A percentile compares a stretch with the other conserved stretches of the same genome.
Conservation (phyloP, 2,329 filamentous ascomycete genomes). For the Fusarium sterilihyphosum region DNA sequence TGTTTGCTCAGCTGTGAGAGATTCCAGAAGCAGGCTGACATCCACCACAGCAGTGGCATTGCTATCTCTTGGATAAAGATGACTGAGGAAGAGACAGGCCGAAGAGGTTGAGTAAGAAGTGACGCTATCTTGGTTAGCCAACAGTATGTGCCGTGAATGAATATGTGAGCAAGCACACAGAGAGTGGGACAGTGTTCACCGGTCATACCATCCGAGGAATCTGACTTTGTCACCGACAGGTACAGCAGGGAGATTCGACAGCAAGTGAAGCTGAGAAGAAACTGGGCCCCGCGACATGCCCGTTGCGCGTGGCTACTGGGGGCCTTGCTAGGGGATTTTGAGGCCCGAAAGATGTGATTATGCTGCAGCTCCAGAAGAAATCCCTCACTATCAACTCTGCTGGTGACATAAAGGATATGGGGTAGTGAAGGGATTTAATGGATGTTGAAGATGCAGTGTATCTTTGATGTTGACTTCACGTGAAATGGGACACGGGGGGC, state of each 20-base stretch:
- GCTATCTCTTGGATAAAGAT: conserved; percentile 65
- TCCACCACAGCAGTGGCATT: conserved; percentile 70
- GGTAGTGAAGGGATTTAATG: not conserved
- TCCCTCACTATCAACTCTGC: conserved; percentile 5
- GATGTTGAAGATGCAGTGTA: conserved; percentile 22
- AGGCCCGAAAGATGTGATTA: conserved; percentile 34
- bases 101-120: conserved; percentile 60
- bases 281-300: conserved; percentile 68
- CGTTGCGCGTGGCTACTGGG: conserved; percentile 8
- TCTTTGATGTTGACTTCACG: conserved; percentile 25
- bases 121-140: conserved; percentile 54
- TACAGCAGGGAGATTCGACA: conserved; percentile 66
- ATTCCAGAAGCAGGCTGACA: conserved; percentile 75
- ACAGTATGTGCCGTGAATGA: conserved; percentile 38
- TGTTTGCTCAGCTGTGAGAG: conserved; percentile 69
- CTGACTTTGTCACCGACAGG: conserved; percentile 80
- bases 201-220: conserved; percentile 86
- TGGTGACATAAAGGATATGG: not conserved
- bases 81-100: conserved; percentile 73
- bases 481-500: conserved; percentile 5
- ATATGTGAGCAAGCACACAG: conserved; percentile 9
- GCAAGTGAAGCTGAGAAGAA: conserved; percentile 71
- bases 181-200: not conserved
- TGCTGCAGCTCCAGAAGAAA: conserved; percentile 29
- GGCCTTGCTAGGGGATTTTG: conserved; percentile 6